These are phyloP conservation scores for Puccinia triticina DNA, from an alignment of 1,284 basidiomycete species.

Conservation along the genomic window DNA sequence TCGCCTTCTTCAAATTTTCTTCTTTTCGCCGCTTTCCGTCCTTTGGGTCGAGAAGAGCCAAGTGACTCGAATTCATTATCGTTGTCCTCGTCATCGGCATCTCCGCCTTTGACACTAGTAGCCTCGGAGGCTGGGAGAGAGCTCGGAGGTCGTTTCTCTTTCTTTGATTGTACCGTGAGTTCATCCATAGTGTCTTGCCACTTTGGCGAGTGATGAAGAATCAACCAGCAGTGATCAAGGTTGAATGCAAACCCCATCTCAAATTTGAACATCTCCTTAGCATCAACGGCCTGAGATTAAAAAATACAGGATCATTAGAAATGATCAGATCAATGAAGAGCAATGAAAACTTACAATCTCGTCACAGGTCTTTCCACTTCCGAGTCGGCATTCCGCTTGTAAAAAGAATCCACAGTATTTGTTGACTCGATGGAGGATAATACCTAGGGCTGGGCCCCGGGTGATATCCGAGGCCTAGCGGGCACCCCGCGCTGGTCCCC, in stretches of 20 bases:
- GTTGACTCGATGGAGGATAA: conserved; percentile 1
- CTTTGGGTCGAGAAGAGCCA: not conserved
- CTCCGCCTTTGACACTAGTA: not conserved
- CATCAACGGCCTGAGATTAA: conserved; percentile 1
- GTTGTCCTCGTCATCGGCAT: not conserved
- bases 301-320: not conserved
- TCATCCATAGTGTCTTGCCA: conserved; percentile 21
- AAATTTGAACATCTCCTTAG: not conserved
- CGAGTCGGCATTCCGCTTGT: not conserved
- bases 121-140: not conserved
- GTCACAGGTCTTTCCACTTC: not conserved
- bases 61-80: not conserved
- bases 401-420: not conserved
- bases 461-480: too few species aligned
- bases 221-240: conserved; percentile 4
- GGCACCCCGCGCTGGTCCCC: too few species aligned
- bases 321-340: not conserved
- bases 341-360: not conserved
- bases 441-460: too few species aligned
- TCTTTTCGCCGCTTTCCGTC: not conserved
- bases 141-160: not conserved
- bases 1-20: not conserved
- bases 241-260: not conserved
- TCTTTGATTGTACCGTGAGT: not conserved
- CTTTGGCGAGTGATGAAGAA: not conserved